Evolutionary conservation across 805 yeast genomes (phyloP).

Genomic region (Zygosaccharomyces bailii): DNA sequence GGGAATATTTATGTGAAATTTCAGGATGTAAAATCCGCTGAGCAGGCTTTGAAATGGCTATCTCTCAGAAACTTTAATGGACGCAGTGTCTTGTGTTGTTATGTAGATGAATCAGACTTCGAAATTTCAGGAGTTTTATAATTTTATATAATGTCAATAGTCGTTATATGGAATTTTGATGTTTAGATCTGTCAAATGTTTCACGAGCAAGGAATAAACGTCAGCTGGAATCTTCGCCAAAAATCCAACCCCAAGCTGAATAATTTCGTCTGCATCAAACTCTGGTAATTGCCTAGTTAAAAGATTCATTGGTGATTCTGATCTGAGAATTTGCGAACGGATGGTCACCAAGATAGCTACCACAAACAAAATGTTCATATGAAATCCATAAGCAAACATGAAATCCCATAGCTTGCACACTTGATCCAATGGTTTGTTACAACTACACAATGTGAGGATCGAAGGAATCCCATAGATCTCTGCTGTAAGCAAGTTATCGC

Average conservation of each 20-base stretch:
- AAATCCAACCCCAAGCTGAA: conserved; percentile 74
- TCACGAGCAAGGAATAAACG: conserved; percentile 44
- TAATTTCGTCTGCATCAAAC: conserved; percentile 67
- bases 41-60: conserved; percentile 51
- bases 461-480: conserved; percentile 85
- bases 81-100: conserved; percentile 64
- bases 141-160: conserved; percentile 2
- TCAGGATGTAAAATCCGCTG: conserved; percentile 47
- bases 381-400: conserved; percentile 85
- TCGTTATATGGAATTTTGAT: conserved; percentile 16
- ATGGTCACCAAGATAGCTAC: conserved; percentile 77
- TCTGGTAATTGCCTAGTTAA: conserved; percentile 65
- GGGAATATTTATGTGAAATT: conserved; percentile 75
- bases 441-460: conserved; percentile 78
- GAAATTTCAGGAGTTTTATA: conserved; percentile 36
- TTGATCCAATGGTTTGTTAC: conserved; percentile 79
- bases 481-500: conserved; percentile 56
- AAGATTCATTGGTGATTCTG: conserved; percentile 64
- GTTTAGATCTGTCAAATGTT: conserved; percentile 30
- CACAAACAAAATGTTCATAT: conserved; percentile 77
- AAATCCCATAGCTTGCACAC: conserved; percentile 85
- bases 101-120: conserved; percentile 57
- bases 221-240: conserved; percentile 68
- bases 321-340: conserved; percentile 56
- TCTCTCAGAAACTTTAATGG: conserved; percentile 68